Percentiles rank a stretch among this genome's conserved stretches.
Conservation (phyloP, 108 stramenopile species). For the Stephanodiscus minutulus region DNA sequence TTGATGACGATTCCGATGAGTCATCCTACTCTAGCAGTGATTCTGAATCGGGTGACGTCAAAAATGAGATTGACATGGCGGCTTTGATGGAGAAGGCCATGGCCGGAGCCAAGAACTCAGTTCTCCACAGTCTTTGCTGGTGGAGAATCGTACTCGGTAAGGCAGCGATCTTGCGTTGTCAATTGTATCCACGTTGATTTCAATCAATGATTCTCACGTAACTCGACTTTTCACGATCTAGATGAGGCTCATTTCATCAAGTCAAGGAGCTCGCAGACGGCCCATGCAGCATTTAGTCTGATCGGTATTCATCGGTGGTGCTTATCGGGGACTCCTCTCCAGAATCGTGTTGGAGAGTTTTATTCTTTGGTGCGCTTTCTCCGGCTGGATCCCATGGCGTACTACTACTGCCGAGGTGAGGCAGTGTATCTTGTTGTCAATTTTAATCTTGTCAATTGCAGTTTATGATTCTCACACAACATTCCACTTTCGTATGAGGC, state of each 20-base stretch:
- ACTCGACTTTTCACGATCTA: neutral
- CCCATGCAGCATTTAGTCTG: conserved; percentile 95
- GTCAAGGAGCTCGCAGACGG: conserved; percentile 86
- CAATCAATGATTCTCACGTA: neutral
- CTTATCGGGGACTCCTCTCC: conserved; percentile 96
- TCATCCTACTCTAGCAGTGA: conserved; percentile 39
- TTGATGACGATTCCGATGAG: conserved; percentile 49
- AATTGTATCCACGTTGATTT: neutral
- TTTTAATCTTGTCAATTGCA: neutral
- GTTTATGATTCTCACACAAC: too few relatives aligned
- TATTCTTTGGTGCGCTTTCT: conserved; percentile 96
- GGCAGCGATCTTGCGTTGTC: conserved; percentile 8
- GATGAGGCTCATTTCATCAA: conserved; percentile 93
- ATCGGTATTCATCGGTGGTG: conserved; percentile 89
- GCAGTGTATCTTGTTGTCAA: conserved; percentile 4
- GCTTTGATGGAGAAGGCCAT: conserved; percentile 69
- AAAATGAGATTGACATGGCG: conserved; percentile 59
- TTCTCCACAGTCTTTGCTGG: conserved; percentile 90
- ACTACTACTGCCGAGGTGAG: conserved; percentile 87
- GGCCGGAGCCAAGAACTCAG: conserved; percentile 73
- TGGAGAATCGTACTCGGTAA: conserved; percentile 95
- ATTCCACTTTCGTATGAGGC: too few relatives aligned
- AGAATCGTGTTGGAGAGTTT: conserved; percentile 98
- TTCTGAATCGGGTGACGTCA: conserved; percentile 24
- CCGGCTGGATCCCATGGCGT: conserved; percentile 95